Evolutionary conservation across 1,139 yeast species (phyloP), one percentile per base, ranked within the genome.

Genomic region (Nakaseomyces bracarensis): DNA sequence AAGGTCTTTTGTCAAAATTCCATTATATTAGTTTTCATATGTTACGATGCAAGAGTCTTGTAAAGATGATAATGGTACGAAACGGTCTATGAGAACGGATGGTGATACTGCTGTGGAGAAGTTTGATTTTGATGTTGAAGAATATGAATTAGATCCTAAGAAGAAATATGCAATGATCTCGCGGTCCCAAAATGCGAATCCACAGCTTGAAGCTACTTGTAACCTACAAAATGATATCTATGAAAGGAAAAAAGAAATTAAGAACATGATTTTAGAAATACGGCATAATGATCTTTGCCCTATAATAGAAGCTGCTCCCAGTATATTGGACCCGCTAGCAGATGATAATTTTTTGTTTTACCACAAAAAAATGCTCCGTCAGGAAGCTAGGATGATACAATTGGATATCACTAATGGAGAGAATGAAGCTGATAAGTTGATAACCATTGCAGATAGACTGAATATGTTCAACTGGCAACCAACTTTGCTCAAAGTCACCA

Each of bases 331-430:
- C 36, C 68, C 71, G 3, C 61, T 82, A 14, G 50, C 60, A 0
- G 82, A 78, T 46, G 63, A 61, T 0, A 36, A 64, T 1, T 82
- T 70, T 52, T 57, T 56, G 2, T 52, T 65, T 0, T 79, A 77
- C 52, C 89, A 82, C 56, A 68, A 71, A 36, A 67, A 72, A 36
- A 79, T 81, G 83, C 75, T 72, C 47, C 75, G 77, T 42, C 82
- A 79, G 45, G 94, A 83, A 55, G 71, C 71, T 43, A 69, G 75
- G 31, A 75, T 80, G 75, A 69, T 75, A 28, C 73, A 72, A 46
- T 67, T 71, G 18, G 94, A 83, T 52, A 60, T 76, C 4, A 69
- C 81, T 70, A 52, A 71, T 66, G 47, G 67, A 74, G 55, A 68
- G 60, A 40, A 55, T 61, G 35, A 79, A 72, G 60, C 66, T 62